phyloP scores from a whole-genome alignment of 306 rosid species.

The Gastrolobium villosum region DNA sequence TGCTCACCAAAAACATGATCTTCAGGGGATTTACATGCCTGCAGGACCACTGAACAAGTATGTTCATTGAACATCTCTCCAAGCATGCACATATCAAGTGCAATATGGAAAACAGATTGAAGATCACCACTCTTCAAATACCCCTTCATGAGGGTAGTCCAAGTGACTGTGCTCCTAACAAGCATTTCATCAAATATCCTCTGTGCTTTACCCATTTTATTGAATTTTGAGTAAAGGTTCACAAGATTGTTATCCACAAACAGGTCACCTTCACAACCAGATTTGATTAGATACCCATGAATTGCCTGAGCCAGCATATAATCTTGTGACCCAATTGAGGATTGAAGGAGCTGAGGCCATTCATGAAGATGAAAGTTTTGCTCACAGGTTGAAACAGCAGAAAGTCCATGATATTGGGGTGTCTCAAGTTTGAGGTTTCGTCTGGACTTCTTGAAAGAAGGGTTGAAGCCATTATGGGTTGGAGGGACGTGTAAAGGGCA shows the following conservation, averaged over 20 bases:
- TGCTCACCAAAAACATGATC: slow-evolving; percentile 51
- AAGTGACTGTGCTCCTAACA: slow-evolving; percentile 58
- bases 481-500: slow-evolving; percentile 11
- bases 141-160: slow-evolving; percentile 71
- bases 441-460: background rate
- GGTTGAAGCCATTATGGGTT: slow-evolving; percentile 36
- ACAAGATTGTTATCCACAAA: slow-evolving; percentile 61
- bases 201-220: slow-evolving; percentile 54
- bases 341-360: slow-evolving; percentile 61
- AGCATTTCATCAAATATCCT: slow-evolving; percentile 61
- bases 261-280: slow-evolving; percentile 44
- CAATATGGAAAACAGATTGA: slow-evolving; percentile 51
- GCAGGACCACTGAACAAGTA: slow-evolving; percentile 63
- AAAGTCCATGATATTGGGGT: slow-evolving; percentile 20
- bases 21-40: slow-evolving; percentile 50
- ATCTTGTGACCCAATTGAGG: slow-evolving; percentile 56
- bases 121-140: slow-evolving; percentile 50
- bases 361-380: slow-evolving; percentile 31
- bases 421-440: slow-evolving; percentile 39
- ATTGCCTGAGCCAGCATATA: slow-evolving; percentile 55
- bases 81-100: slow-evolving; percentile 50
- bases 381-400: slow-evolving; percentile 28
- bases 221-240: slow-evolving; percentile 55
- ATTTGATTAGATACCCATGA: slow-evolving; percentile 62
- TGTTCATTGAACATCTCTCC: slow-evolving; percentile 62